Conservation (phyloP, 805 yeast genomes). For the Candida sonorensis region DNA sequence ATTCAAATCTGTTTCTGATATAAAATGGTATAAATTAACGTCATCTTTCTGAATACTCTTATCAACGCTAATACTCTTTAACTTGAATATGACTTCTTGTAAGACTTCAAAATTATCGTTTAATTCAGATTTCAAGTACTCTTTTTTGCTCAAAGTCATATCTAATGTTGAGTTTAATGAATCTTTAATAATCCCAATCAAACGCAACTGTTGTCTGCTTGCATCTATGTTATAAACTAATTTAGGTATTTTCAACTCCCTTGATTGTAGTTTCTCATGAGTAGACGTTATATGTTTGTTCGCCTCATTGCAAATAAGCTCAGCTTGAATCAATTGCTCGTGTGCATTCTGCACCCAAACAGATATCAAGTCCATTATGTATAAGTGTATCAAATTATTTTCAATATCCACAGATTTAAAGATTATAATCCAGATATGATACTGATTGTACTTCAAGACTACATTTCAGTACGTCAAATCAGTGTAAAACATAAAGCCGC, state of each 20-base stretch:
- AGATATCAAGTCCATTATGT: no score
- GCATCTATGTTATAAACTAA: slow-evolving; percentile 39
- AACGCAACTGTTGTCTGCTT: slow-evolving; percentile 38
- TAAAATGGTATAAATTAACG: slow-evolving; percentile 36
- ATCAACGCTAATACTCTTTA: slow-evolving; percentile 33
- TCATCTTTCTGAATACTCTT: slow-evolving; percentile 20
- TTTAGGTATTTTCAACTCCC: slow-evolving; percentile 36
- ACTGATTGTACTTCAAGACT: no score
- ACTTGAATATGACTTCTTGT: slow-evolving; percentile 22
- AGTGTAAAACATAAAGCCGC: no score
- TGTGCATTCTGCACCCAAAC: slow-evolving; percentile 42
- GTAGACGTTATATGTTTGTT: slow-evolving; percentile 32
- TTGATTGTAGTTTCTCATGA: slow-evolving; percentile 29
- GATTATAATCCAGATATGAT: no score
- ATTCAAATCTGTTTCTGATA: slow-evolving; percentile 35
- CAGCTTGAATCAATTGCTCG: slow-evolving; percentile 40
- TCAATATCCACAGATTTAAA: no score
- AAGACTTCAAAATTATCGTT: slow-evolving; percentile 28
- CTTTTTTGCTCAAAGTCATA: slow-evolving; percentile 18
- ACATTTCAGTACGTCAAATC: no score
- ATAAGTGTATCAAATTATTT: no score
- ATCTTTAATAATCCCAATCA: slow-evolving; percentile 29
- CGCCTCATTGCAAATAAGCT: slow-evolving; percentile 45
- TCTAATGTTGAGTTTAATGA: slow-evolving; percentile 23
- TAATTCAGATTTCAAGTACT: slow-evolving; percentile 17